A percentile compares a stretch with the other conserved stretches of the same genome.
Conservation (phyloP, 2,329 filamentous ascomycete species). For the Lecanosticta acicola region DNA sequence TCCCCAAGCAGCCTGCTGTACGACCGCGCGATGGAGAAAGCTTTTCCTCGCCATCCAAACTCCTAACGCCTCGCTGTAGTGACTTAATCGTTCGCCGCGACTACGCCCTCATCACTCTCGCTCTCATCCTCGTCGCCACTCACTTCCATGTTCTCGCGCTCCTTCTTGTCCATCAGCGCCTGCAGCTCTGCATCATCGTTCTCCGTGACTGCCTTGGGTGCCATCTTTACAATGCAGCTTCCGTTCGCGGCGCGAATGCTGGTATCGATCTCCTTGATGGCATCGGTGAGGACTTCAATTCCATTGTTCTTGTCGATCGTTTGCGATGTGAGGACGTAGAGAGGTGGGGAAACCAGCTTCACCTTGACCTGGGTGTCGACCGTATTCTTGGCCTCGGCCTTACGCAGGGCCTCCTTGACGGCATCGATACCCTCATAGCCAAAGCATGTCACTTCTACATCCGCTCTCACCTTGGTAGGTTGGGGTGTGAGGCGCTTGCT, state of each 20-base stretch:
- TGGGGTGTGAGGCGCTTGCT: slow-evolving; percentile 94
- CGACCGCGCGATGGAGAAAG: no score
- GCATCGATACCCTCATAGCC: slow-evolving; percentile 98
- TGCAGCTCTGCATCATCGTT: slow-evolving; percentile 96
- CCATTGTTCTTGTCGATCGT: slow-evolving; percentile 88
- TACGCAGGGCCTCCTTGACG: slow-evolving; percentile 86
- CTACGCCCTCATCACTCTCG: slow-evolving; percentile 83
- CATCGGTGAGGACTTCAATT: slow-evolving; percentile 77
- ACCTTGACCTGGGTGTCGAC: slow-evolving; percentile 94
- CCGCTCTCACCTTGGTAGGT: slow-evolving; percentile 97
- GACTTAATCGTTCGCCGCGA: slow-evolving; percentile 17
- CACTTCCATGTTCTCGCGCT: slow-evolving; percentile 95
- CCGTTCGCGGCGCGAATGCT: slow-evolving; percentile 70
- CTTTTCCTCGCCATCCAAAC: background rate
- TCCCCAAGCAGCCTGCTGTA: background rate
- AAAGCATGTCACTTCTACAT: slow-evolving; percentile 83
- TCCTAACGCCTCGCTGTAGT: background rate
- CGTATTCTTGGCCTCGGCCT: slow-evolving; percentile 88
- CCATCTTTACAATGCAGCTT: slow-evolving; percentile 88
- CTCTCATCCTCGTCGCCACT: slow-evolving; percentile 95
- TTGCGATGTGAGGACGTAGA: slow-evolving; percentile 93
- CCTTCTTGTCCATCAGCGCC: slow-evolving; percentile 97
- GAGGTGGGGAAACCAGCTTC: slow-evolving; percentile 91
- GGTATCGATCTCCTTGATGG: slow-evolving; percentile 78
- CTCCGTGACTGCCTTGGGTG: slow-evolving; percentile 97